These are phyloP conservation scores for Eimeria sp. DNA, from an alignment of 169 alveolate genomes.

Conservation along the genomic window DNA sequence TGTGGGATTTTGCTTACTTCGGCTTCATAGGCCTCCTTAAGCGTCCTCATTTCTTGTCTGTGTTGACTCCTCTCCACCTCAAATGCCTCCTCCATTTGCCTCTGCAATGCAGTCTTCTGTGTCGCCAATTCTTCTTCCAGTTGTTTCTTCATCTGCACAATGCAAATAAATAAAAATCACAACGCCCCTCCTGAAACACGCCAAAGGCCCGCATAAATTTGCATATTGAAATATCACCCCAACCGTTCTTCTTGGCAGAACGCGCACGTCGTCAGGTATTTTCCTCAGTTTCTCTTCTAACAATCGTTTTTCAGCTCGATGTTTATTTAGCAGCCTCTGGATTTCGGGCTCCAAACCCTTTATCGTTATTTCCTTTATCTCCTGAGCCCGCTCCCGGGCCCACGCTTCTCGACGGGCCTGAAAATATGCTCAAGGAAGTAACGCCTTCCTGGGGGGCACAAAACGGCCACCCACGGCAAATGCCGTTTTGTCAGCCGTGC, in stretches of 20 bases:
- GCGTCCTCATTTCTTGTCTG: conserved; percentile 7
- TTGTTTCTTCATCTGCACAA: conserved; percentile 19
- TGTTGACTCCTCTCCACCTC: conserved; percentile 44
- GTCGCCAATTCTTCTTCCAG: conserved; percentile 25
- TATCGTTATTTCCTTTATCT: conserved; percentile 76
- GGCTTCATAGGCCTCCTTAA: conserved; percentile 15
- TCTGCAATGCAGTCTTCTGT: conserved; percentile 2
- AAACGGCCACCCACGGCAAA: too few species aligned
- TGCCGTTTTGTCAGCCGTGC: too few species aligned
- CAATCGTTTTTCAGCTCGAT: conserved; percentile 50
- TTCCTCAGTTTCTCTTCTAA: conserved; percentile 54
- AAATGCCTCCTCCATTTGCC: conserved; percentile 52
- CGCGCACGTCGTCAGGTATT: background rate
- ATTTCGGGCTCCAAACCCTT: conserved; percentile 81
- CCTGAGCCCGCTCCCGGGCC: conserved; percentile 77
- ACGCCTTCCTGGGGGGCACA: background rate
- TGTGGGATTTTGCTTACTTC: background rate
- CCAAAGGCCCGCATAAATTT: background rate
- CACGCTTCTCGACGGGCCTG: conserved; percentile 82
- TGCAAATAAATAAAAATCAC: background rate
- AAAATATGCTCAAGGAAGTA: background rate
- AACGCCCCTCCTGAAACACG: background rate
- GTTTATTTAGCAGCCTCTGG: conserved; percentile 75
- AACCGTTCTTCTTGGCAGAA: background rate
- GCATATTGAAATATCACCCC: background rate